A percentile compares a stretch with the other conserved stretches of the same genome.
phyloP scores from a whole-genome alignment of 176 grass and related monocot species.

The Puccinellia tenuiflora region DNA sequence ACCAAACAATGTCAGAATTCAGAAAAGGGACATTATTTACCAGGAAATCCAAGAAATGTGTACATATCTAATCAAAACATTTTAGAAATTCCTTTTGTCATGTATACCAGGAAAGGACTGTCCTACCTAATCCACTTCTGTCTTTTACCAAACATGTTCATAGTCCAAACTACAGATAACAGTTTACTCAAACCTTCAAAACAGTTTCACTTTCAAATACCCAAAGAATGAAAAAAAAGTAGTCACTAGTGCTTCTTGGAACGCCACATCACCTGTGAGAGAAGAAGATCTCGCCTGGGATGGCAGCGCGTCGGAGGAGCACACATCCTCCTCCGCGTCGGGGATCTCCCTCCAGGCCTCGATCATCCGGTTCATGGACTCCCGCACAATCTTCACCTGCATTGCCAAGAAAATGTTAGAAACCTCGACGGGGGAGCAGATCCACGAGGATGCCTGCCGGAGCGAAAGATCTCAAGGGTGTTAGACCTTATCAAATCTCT shows the following conservation, averaged over 20 bases:
- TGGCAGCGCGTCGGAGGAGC: conserved; percentile 15
- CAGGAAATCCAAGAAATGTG: background rate
- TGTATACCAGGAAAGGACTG: conserved; percentile 13
- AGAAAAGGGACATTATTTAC: conserved; percentile 3
- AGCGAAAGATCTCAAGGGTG: background rate
- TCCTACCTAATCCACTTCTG: background rate
- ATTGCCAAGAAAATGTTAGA: conserved; percentile 31
- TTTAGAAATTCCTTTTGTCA: background rate
- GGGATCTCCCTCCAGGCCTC: conserved; percentile 94
- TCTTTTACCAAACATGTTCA: background rate
- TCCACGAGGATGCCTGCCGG: background rate
- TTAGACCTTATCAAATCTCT: conserved; percentile 87
- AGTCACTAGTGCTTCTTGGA: too few relatives aligned
- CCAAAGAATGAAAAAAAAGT: too few relatives aligned
- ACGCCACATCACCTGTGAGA: conserved; percentile 41
- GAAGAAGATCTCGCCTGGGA: conserved; percentile 52
- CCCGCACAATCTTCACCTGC: conserved; percentile 93
- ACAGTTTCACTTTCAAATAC: background rate
- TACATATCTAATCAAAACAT: background rate
- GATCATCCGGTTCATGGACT: conserved; percentile 89
- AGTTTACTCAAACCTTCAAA: conserved; percentile 6
- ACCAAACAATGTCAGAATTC: conserved; percentile 33
- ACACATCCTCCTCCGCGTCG: conserved; percentile 44
- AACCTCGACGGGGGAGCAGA: conserved; percentile 8
- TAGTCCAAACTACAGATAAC: conserved; percentile 18